Evolutionary conservation across 345 rosid species (phyloP).

Genomic region (Kandelia obovata): DNA sequence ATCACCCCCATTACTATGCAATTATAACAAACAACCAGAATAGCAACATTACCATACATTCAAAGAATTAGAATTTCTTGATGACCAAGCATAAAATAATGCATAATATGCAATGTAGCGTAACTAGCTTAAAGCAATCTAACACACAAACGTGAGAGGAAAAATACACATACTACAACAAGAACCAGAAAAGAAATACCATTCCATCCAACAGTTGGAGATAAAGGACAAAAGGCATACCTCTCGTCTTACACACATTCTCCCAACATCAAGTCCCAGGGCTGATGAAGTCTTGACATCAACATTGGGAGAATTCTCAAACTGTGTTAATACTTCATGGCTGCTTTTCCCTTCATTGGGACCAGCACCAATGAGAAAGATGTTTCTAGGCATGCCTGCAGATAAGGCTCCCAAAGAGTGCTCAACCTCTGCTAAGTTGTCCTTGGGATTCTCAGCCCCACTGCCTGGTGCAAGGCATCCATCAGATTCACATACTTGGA

Average conservation of each 20-base stretch:
- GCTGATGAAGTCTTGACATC: slow-evolving; percentile 19
- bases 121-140: neutral
- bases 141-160: neutral
- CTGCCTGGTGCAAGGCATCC: slow-evolving; percentile 29
- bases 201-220: slow-evolving; percentile 1
- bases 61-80: too few species aligned
- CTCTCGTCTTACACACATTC: slow-evolving; percentile 34
- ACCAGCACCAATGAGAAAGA: slow-evolving; percentile 36
- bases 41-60: too few species aligned
- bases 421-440: slow-evolving; percentile 32
- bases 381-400: slow-evolving; percentile 25
- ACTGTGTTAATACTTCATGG: slow-evolving; percentile 31
- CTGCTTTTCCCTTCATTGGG: slow-evolving; percentile 41
- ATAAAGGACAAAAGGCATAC: slow-evolving; percentile 32
- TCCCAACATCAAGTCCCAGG: slow-evolving; percentile 27
- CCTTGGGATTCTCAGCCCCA: slow-evolving; percentile 40
- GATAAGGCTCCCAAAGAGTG: slow-evolving; percentile 37
- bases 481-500: slow-evolving; percentile 36
- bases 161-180: neutral
- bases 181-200: neutral
- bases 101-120: neutral
- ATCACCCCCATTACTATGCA: neutral
- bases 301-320: slow-evolving; percentile 34
- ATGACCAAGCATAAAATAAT: too few species aligned
- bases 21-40: too few species aligned